These are phyloP conservation scores for Stropharia rugosoannulata DNA, from an alignment of 768 basidiomycete species.

Conservation along the genomic window DNA sequence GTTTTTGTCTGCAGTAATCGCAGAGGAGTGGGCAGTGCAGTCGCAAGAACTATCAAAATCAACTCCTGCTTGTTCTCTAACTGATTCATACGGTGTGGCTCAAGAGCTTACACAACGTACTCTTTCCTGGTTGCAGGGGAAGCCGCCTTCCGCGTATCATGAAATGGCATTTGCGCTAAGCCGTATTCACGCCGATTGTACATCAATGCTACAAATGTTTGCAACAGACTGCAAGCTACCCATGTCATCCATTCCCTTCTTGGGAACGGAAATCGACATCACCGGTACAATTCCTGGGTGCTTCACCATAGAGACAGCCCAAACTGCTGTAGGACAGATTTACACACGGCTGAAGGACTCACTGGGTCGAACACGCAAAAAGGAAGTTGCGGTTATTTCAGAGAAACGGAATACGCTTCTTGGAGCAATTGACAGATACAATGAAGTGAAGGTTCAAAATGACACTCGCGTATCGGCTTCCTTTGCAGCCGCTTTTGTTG, in stretches of 20 bases:
- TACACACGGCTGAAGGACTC: constrained; percentile 75
- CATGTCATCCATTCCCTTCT: constrained; percentile 70
- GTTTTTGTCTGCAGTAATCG: constrained; percentile 77
- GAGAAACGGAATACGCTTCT: constrained; percentile 75
- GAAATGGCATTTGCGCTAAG: constrained; percentile 85
- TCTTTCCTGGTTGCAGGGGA: constrained; percentile 70
- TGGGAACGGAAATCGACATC: constrained; percentile 79
- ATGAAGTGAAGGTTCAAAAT: constrained; percentile 79
- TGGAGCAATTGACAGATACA: constrained; percentile 74
- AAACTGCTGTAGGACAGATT: constrained; percentile 64
- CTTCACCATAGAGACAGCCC: constrained; percentile 81
- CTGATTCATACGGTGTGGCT: constrained; percentile 58
- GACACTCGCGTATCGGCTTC: constrained; percentile 88
- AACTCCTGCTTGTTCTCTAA: constrained; percentile 37
- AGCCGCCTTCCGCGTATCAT: constrained; percentile 79
- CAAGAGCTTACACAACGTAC: constrained; percentile 68
- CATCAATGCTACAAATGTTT: constrained; percentile 80
- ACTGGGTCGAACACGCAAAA: constrained; percentile 77
- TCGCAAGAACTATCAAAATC: constrained; percentile 32
- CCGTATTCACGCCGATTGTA: constrained; percentile 80
- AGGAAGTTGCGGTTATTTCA: constrained; percentile 65
- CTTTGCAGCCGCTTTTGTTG: constrained; percentile 89
- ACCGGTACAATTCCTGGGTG: constrained; percentile 59
- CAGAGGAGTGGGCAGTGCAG: constrained; percentile 88
- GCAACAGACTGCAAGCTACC: constrained; percentile 85